phyloP scores from a whole-genome alignment of 177 flowering plant genomes.

The Vitis hybrid region DNA sequence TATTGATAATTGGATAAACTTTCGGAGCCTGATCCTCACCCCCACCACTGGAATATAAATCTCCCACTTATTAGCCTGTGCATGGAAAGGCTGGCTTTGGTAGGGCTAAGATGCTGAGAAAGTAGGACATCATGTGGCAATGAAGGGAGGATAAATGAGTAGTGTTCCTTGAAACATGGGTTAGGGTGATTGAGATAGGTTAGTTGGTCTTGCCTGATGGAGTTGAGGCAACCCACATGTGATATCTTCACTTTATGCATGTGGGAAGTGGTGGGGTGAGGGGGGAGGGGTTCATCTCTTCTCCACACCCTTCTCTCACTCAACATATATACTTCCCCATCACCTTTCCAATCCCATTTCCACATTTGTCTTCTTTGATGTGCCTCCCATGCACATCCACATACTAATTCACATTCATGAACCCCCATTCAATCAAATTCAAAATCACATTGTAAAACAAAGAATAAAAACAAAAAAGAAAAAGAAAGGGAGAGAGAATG shows the following conservation, averaged over 20 bases:
- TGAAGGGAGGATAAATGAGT: neutral
- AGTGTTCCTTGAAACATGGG: slow-evolving; percentile 12
- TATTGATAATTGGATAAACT: too few relatives aligned
- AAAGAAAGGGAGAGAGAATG: too few relatives aligned
- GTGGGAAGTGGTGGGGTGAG: neutral
- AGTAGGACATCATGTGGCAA: slow-evolving; percentile 16
- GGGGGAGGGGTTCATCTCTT: neutral
- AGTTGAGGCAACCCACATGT: slow-evolving; percentile 16
- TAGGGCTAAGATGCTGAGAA: neutral
- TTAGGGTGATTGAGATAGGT: slow-evolving; percentile 9
- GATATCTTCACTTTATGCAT: slow-evolving; percentile 1
- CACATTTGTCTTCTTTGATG: neutral
- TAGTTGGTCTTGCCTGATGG: slow-evolving; percentile 12
- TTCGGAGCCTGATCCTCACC: too few relatives aligned
- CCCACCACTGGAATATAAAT: too few relatives aligned
- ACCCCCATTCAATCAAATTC: too few relatives aligned
- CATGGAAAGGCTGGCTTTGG: neutral
- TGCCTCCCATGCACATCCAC: neutral
- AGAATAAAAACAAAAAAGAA: too few relatives aligned
- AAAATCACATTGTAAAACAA: too few relatives aligned
- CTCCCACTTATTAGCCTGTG: too few relatives aligned
- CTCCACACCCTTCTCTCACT: neutral
- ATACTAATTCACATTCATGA: too few relatives aligned
- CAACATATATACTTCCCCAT: neutral
- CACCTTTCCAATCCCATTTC: neutral